Percentiles rank a stretch among this genome's conserved stretches.
Evolutionary conservation across 75 land plant species (phyloP).

Genomic region (Selaginella tamariscina): DNA sequence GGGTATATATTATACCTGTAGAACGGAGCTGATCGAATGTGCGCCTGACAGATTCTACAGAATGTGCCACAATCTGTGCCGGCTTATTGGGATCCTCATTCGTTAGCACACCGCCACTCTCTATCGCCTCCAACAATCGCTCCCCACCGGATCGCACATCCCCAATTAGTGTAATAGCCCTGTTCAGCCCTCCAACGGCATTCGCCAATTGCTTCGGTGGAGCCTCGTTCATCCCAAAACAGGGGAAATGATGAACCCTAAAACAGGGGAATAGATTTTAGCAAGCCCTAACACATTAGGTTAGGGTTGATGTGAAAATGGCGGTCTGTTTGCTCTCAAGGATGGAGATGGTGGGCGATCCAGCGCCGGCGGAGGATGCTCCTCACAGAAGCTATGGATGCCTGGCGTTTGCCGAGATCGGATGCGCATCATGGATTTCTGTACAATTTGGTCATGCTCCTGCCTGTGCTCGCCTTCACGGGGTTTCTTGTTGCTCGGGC

Average conservation of each 20-base stretch:
- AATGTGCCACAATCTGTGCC: background rate
- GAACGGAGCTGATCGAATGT: background rate
- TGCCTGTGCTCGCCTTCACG: slow-evolving; percentile 48
- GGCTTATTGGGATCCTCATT: background rate
- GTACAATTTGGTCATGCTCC: slow-evolving; percentile 39
- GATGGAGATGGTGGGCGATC: background rate
- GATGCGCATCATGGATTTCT: slow-evolving; percentile 12
- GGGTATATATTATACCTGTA: background rate
- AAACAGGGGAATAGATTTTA: too few relatives aligned
- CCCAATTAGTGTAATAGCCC: slow-evolving; percentile 68
- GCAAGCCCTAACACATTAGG: too few relatives aligned
- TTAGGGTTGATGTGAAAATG: background rate
- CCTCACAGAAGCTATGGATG: background rate
- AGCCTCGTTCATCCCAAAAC: too few relatives aligned
- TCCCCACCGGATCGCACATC: slow-evolving; percentile 76
- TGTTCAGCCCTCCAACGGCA: slow-evolving; percentile 66
- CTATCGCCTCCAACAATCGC: slow-evolving; percentile 64
- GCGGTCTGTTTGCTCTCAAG: background rate
- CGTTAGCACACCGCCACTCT: slow-evolving; percentile 22
- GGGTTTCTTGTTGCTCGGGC: slow-evolving; percentile 48
- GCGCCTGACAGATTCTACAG: background rate
- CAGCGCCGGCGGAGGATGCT: background rate
- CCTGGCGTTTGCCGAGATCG: background rate
- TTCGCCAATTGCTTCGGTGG: slow-evolving; percentile 90
- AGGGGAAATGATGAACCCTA: too few relatives aligned